Conservation (phyloP, 805 yeast genomes). For the Kodamaea restingae region DNA sequence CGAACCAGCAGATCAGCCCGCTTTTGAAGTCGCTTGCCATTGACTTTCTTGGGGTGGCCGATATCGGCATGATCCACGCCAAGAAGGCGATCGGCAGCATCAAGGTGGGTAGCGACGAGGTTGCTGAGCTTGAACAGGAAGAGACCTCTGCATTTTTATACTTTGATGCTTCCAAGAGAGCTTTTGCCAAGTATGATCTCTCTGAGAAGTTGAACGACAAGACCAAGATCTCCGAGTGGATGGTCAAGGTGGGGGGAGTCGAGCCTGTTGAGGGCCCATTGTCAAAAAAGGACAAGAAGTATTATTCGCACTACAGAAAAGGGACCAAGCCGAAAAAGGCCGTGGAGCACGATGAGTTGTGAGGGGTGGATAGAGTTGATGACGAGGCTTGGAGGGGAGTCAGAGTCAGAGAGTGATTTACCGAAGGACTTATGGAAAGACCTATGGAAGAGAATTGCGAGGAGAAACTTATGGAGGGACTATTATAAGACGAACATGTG, state of each 20-base stretch:
- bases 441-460: too few species aligned
- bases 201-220: constrained; percentile 28
- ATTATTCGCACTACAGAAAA: constrained; percentile 26
- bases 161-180: constrained; percentile 17
- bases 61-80: constrained; percentile 43
- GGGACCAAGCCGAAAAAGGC: constrained; percentile 18
- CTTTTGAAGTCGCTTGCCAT: constrained; percentile 63
- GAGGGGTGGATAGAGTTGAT: not conserved
- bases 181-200: constrained; percentile 20
- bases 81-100: constrained; percentile 16
- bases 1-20: constrained; percentile 47
- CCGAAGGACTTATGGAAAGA: too few species aligned
- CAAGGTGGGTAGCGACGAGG: constrained; percentile 7
- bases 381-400: not conserved
- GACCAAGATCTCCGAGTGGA: constrained; percentile 29
- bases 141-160: constrained; percentile 27
- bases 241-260: constrained; percentile 21
- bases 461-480: too few species aligned
- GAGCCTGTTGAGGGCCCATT: constrained; percentile 36
- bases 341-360: constrained; percentile 27
- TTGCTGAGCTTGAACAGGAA: constrained; percentile 15
- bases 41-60: constrained; percentile 54
- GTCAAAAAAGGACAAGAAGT: constrained; percentile 31
- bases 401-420: not conserved
- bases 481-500: too few species aligned